Evolutionary conservation across 164 flowering plant species (phyloP), one percentile per base, ranked within the genome.

Genomic region (Sedum album): DNA sequence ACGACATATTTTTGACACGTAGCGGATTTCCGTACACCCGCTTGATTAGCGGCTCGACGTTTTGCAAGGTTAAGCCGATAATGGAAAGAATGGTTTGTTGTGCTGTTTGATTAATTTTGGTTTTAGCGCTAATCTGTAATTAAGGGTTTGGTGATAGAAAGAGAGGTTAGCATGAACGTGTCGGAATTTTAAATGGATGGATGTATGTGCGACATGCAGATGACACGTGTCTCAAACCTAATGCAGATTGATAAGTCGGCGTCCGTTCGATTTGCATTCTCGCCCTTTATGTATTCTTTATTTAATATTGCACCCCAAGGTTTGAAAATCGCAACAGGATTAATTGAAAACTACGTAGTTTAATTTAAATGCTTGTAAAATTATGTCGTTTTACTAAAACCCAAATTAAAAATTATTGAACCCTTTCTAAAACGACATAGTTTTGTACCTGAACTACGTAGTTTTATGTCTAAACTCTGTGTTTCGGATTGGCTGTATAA

Each of bases 1-100:
- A 25, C 13, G 30, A 55, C 14, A 11, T 3, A 6, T 23, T 6
- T 53, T 55, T 26, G 60, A 39, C 42, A 39, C 42, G 42, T 39
- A 39, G 42, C 42, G 42, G 11, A 2, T 25, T 55, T 13, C 31
- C 60, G 60, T 55, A 55, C 31, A 26, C 30, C 30, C 2, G 60
- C 28, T 55, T 55, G 60, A 55, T 55, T 55, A 55, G 60, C 60
- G 60, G 60, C 60, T 8, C 7, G 14, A 55, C 60, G 60, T 25
- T 23, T 26, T 23, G 31, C n/a, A 26, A 55, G 60, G 60, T 25
- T 55, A 55, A 55, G 60, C 60, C 60, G 60, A 25, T 55, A 55
- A 55, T 2, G 11, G 4, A n/a, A 48, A 2, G 53, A 3, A 0
- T 48, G 13, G 31, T 3, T 6, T 23, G 60, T 25, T 25, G 31